Evolutionary conservation across 108 stramenopile genomes (phyloP), one percentile per base, ranked within the genome.

Genomic region (Cyclotella choctawhatcheeana): DNA sequence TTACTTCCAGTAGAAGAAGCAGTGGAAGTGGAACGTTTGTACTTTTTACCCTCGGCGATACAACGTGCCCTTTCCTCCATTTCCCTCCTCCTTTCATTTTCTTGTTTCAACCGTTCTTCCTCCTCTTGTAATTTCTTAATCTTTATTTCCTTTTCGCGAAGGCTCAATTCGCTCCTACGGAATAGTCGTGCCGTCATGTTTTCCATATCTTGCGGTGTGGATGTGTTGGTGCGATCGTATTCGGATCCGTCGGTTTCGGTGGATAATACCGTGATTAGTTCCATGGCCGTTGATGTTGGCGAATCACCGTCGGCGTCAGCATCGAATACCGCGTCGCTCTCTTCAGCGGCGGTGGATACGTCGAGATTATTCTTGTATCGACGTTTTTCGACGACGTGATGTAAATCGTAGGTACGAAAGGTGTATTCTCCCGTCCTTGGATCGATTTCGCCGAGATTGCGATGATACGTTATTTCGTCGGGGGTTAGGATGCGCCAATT

Each of bases 101-200:
- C 74, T 5, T 22, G 21, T 26, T 14, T 24, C 2, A 27, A 18
- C n/a, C 58, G 32, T 44, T 67, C 67, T 48, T 61, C 70, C 1
- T 48, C 56, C 37, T 58, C 53, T n/a, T 16, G 17, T 14, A 50
- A 31, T 43, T 13, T 24, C 29, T 55, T 44, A 6, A 56, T 35
- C 24, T 30, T 16, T 17, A 20, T 16, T 5, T 50, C 64, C 31
- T 35, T 35, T 8, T 73, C 72, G 1, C 67, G 51, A 12, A 73
- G 14, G 5, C 61, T 64, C 0, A 80, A 33, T 31, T 73, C 79
- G 8, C 52, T 56, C 0, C 79, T 67, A 27, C 79, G 79, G 44
- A 80, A 80, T 26, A 80, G 67, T 13, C 72, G 60, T 2, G 79
- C 79, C 4, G 79, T 80, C 4, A 73, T 71, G 18, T 80, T 24